Conservation (phyloP, 2,329 filamentous ascomycete species). For the Emmonsia crescens region DNA sequence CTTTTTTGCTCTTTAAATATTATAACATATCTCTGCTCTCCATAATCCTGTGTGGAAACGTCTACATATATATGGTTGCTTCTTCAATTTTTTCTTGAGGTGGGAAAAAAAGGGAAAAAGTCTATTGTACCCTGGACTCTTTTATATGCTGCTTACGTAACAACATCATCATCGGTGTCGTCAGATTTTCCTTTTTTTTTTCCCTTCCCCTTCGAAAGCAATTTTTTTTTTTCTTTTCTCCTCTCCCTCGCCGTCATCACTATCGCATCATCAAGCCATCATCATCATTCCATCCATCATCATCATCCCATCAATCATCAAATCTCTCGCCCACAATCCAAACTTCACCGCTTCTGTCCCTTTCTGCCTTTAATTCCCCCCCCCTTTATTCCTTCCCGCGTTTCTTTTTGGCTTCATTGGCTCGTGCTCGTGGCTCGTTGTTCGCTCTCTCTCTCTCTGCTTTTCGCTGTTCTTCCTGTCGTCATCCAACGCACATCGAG, state of each 20-base stretch:
- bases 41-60: no score
- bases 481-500: constrained; percentile 7
- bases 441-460: not conserved
- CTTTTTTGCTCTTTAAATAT: no score
- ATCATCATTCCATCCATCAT: constrained; percentile 9
- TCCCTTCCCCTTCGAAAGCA: constrained; percentile 5
- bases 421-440: not conserved
- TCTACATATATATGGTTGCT: not conserved
- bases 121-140: no score
- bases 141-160: constrained; percentile 1
- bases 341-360: constrained; percentile 5
- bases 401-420: not conserved
- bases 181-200: constrained; percentile 12
- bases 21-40: no score
- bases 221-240: constrained; percentile 9
- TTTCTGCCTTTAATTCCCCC: constrained; percentile 6
- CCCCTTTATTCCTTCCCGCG: constrained; percentile 3
- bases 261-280: constrained; percentile 2
- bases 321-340: constrained; percentile 8
- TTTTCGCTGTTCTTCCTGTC: constrained; percentile 9
- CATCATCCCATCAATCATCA: not conserved
- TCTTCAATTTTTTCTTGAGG: not conserved
- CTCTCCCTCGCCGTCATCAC: constrained; percentile 10
- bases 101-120: no score
- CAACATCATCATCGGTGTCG: constrained; percentile 16